A percentile compares a stretch with the other conserved stretches of the same genome.
Evolutionary conservation across 176 grass and related monocot species (phyloP).

Genomic region (Panicum miliaceum): DNA sequence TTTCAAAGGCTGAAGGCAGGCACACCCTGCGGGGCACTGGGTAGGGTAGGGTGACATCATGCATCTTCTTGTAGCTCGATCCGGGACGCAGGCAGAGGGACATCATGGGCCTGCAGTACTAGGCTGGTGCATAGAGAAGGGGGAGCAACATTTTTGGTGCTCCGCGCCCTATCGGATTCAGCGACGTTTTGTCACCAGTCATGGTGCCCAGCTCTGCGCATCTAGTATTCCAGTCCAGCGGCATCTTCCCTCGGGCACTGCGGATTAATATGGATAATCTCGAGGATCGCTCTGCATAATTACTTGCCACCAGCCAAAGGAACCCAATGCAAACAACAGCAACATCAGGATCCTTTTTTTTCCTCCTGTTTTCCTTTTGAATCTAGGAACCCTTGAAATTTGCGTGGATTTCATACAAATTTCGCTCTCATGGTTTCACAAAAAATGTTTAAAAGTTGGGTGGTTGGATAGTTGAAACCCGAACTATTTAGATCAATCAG

Average conservation of each 20-base stretch:
- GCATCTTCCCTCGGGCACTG: slow-evolving; percentile 14
- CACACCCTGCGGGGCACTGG: not conserved
- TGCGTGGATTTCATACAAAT: not conserved
- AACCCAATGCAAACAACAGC: not conserved
- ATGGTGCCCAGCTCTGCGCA: not conserved
- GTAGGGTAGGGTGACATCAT: not conserved
- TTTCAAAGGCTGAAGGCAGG: not conserved
- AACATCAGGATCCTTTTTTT: not conserved
- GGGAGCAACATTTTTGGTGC: slow-evolving; percentile 23
- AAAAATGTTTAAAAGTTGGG: too few relatives aligned
- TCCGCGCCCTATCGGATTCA: slow-evolving; percentile 27
- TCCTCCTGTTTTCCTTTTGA: not conserved
- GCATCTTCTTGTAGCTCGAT: not conserved
- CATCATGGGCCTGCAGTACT: not conserved
- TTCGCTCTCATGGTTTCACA: too few relatives aligned
- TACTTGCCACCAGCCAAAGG: not conserved
- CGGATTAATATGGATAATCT: not conserved
- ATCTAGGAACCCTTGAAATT: too few relatives aligned
- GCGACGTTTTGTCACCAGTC: not conserved
- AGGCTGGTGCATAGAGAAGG: not conserved
- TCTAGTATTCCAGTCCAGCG: not conserved
- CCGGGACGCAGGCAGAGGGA: slow-evolving; percentile 5
- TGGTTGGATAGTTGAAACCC: too few relatives aligned
- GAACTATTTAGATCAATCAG: too few relatives aligned
- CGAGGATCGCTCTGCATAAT: not conserved